Evolutionary conservation across 768 basidiomycete genomes (phyloP).

Genomic region (Leccinum pellstonianum): DNA sequence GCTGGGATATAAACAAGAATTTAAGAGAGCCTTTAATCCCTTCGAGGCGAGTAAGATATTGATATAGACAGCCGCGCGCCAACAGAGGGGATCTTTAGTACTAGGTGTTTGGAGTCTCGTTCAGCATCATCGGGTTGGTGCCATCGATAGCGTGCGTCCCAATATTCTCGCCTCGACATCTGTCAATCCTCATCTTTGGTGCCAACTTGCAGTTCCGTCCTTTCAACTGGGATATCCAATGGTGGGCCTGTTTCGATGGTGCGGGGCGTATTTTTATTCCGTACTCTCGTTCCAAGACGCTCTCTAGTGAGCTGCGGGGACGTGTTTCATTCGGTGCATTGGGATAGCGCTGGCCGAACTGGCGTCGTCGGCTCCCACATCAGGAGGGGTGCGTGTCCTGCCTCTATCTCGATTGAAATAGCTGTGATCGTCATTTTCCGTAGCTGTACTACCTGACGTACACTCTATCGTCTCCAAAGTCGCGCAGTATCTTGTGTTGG

Average conservation of each 20-base stretch:
- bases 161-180: constrained; percentile 4
- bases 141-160: constrained; percentile 55
- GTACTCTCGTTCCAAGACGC: not conserved
- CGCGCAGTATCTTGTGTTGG: constrained; percentile 61
- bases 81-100: constrained; percentile 5
- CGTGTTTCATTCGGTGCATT: constrained; percentile 36
- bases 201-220: constrained; percentile 36
- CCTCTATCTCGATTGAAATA: not conserved
- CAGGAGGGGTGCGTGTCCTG: constrained; percentile 32
- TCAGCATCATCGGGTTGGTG: constrained; percentile 66
- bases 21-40: constrained; percentile 32
- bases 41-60: constrained; percentile 20
- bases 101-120: constrained; percentile 66
- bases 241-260: constrained; percentile 47
- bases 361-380: constrained; percentile 38
- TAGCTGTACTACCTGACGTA: constrained; percentile 69
- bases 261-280: constrained; percentile 32
- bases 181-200: not conserved
- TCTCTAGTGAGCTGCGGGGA: constrained; percentile 35
- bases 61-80: not conserved
- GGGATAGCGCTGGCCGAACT: constrained; percentile 40
- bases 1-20: constrained; percentile 36
- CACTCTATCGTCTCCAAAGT: constrained; percentile 49
- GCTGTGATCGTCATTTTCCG: not conserved
- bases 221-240: constrained; percentile 44